phyloP scores from a whole-genome alignment of 2,329 filamentous ascomycete genomes.

The Madurella fahalii region DNA sequence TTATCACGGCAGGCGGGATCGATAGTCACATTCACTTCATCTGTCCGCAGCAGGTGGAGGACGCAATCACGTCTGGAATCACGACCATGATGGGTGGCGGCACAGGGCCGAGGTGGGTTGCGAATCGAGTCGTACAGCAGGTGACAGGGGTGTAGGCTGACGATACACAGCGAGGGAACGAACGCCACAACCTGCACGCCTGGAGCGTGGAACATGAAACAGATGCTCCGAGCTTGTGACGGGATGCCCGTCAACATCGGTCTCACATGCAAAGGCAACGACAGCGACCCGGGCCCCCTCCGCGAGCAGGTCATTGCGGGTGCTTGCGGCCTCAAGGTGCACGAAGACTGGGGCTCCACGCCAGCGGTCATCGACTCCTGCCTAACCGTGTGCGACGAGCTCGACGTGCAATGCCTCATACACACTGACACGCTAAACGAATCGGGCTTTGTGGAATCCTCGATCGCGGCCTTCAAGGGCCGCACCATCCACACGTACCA shows the following conservation, averaged over 20 bases:
- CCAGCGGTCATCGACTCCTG: constrained; percentile 89
- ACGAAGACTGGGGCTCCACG: constrained; percentile 94
- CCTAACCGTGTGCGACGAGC: constrained; percentile 78
- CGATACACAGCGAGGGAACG: constrained; percentile 63
- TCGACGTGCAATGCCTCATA: constrained; percentile 89
- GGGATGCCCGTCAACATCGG: constrained; percentile 78
- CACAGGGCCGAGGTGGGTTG: constrained; percentile 72
- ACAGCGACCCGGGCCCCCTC: constrained; percentile 65
- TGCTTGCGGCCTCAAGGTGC: constrained; percentile 85
- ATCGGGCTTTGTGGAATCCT: constrained; percentile 93
- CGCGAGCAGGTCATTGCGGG: constrained; percentile 79
- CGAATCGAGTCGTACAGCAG: background rate
- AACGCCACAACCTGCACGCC: constrained; percentile 94
- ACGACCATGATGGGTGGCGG: constrained; percentile 90
- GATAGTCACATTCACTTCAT: constrained; percentile 94
- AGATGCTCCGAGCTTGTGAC: constrained; percentile 89
- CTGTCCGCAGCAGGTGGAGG: constrained; percentile 84
- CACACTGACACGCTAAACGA: constrained; percentile 97
- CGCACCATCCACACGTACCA: constrained; percentile 96
- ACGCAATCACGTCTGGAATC: constrained; percentile 78
- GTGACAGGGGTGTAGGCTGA: background rate
- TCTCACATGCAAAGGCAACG: constrained; percentile 92
- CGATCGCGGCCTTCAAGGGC: constrained; percentile 76
- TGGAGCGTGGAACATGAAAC: constrained; percentile 72
- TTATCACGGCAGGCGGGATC: constrained; percentile 84